Percentiles rank a stretch among this genome's conserved stretches.
phyloP scores from a whole-genome alignment of 768 basidiomycete genomes.

The Gelatoporia subvermispora region DNA sequence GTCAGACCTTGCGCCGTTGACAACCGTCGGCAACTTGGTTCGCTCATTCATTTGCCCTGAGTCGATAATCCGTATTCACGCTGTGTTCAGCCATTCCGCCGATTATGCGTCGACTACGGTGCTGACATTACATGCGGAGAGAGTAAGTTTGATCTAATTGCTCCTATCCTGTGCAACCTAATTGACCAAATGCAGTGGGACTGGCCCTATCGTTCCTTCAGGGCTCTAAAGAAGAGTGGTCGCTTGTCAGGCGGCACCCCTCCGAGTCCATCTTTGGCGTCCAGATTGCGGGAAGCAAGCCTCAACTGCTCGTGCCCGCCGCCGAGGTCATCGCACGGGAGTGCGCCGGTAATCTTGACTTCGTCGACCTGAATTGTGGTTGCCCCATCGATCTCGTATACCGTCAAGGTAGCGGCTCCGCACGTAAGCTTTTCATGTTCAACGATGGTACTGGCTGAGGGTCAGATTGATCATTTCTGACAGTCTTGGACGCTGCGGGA shows the following conservation, averaged over 20 bases:
- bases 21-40: constrained; percentile 93
- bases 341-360: constrained; percentile 66
- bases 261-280: constrained; percentile 86
- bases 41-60: constrained; percentile 18
- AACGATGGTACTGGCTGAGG: background rate
- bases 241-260: constrained; percentile 82
- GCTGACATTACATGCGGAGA: constrained; percentile 96
- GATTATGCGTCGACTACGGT: constrained; percentile 80
- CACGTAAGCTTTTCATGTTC: constrained; percentile 49
- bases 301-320: constrained; percentile 68
- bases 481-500: constrained; percentile 79
- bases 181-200: constrained; percentile 54
- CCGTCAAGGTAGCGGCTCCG: constrained; percentile 84
- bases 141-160: constrained; percentile 41
- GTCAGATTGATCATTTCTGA: background rate
- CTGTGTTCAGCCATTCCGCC: constrained; percentile 74
- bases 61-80: background rate
- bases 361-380: constrained; percentile 93
- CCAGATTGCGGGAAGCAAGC: constrained; percentile 88
- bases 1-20: constrained; percentile 71
- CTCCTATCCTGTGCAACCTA: background rate
- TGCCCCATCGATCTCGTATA: constrained; percentile 98
- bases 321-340: constrained; percentile 79
- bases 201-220: constrained; percentile 85
- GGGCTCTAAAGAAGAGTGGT: constrained; percentile 94